Conservation (phyloP, 352 stramenopile genomes). For the Globisporangium yorkense region DNA sequence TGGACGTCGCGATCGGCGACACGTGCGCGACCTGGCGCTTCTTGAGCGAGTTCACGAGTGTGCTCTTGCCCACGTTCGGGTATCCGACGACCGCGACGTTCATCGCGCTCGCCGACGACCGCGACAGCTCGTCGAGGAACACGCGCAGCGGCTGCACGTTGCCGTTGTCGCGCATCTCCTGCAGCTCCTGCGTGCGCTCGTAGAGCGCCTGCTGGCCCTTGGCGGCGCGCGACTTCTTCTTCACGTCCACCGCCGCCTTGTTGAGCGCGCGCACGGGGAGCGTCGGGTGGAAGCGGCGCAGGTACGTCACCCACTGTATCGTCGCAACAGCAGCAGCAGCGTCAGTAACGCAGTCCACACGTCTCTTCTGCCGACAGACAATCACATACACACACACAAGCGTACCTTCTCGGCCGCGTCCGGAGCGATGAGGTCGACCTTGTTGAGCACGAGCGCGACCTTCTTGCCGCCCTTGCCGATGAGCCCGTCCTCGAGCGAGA, state of each 20-base stretch:
- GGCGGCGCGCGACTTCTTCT: slow-evolving; percentile 73
- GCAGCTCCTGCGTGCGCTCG: slow-evolving; percentile 60
- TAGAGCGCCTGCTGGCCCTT: slow-evolving; percentile 66
- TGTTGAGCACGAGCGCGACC: slow-evolving; percentile 98
- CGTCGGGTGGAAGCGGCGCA: slow-evolving; percentile 93
- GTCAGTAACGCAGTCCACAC: neutral
- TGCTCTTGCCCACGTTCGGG: slow-evolving; percentile 95
- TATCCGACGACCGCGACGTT: slow-evolving; percentile 98
- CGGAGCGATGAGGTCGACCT: slow-evolving; percentile 95
- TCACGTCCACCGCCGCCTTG: slow-evolving; percentile 87
- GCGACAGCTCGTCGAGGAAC: slow-evolving; percentile 96
- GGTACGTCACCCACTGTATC: slow-evolving; percentile 77
- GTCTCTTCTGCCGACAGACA: neutral
- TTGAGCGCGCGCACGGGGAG: slow-evolving; percentile 86
- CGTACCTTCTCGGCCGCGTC: slow-evolving; percentile 82
- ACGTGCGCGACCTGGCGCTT: slow-evolving; percentile 47
- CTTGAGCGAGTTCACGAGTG: slow-evolving; percentile 95
- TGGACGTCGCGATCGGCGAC: slow-evolving; percentile 47
- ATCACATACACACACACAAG: slow-evolving; percentile 18
- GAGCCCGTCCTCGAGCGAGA: slow-evolving; percentile 93
- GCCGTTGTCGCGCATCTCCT: slow-evolving; percentile 70
- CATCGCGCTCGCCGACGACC: slow-evolving; percentile 62
- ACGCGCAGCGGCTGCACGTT: slow-evolving; percentile 88
- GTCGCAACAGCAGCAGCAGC: neutral
- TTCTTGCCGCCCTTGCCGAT: slow-evolving; percentile 93